Base-by-base conservation (phyloP, 75 land plant species). In the Picea sitchensis region DNA sequence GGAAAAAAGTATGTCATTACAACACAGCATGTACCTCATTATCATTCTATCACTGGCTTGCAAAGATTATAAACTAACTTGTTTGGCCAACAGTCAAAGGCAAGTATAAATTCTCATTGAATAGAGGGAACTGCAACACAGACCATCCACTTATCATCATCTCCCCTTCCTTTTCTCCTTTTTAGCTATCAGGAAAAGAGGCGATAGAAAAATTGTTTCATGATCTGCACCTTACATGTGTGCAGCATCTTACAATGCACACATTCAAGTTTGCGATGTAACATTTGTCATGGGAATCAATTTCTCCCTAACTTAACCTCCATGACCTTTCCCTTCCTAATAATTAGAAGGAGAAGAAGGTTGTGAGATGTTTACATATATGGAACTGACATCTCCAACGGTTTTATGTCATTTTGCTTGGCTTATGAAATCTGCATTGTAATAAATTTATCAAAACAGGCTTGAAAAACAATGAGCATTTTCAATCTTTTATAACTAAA, bases 311-410 rank as follows among this genome's bases (percentile, higher is more conserved):
- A 38, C 38, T 68, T 36, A 38, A 36, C 9, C 23, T 36, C 51
- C 17, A 38, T 38, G 47, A 34, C 72, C 17, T 68, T 38, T 36
- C n/a, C 20, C 68, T 44, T 68, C 32, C 72, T 38, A 68, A 68
- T 68, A 68, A 44, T 44, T 68, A 17, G 38, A 68, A 68, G n/a
- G 44, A 68, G 72, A 68, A 68, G 44, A 36, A 68, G 72, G 72
- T 3, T 2, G 72, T 68, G 44, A 68, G 44, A 68, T 36, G 44
- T n/a, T n/a, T n/a, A n/a, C n/a, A n/a, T n/a, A n/a, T n/a, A n/a
- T n/a, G n/a, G n/a, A n/a, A n/a, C n/a, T n/a, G n/a, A n/a, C n/a
- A n/a, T n/a, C n/a, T n/a, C n/a, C n/a, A n/a, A n/a, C n/a, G n/a
- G n/a, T n/a, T n/a, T n/a, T n/a, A n/a, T n/a, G n/a, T n/a, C n/a